Evolutionary conservation across 2,329 filamentous ascomycete genomes (phyloP), one percentile per base, ranked within the genome.

Genomic region (Sporothrix phasma): DNA sequence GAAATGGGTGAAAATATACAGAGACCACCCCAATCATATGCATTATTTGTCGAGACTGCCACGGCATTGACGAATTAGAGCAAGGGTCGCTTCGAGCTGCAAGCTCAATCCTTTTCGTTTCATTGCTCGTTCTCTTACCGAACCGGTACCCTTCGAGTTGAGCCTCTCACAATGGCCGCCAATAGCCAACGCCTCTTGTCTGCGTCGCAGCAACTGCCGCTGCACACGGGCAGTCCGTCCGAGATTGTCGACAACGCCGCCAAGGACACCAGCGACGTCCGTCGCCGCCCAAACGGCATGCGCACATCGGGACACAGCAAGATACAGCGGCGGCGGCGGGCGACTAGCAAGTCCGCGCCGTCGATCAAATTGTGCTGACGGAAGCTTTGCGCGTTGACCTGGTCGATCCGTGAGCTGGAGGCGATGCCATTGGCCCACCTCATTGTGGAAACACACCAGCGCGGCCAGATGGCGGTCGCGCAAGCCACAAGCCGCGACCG

Each of bases 401-500:
- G 67, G 51, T 71, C 71, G 0, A 72, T 73, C 37, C 61, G 67
- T 37, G 71, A 73, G 39, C 65, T 73, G 4, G 69, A 72, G 17
- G 26, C 71, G 73, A 72, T 75, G 39, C 69, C 69, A 1, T 68
- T 76, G 1, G 70, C 66, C 41, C 69, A 71, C 3, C 70, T 76
- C 2, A 61, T 69, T 3, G 68, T 73, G 0, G 74, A 74, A 63
- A 71, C 70, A 10, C 74, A 75, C 60, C 74, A 76, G 64, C 69
- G 73, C 6, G 74, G 71, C 7, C 70, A 72, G 22, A 69, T 69
- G 19, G 62, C 75, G 26, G 66, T 75, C 3, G 68, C 75, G n/a
- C 70, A 70, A 49, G 71, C 70, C 75, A 17, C 70, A 70, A 49
- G 71, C 70, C 0, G 69, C 72, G 19, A 72, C 71, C 39, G 69